Evolutionary conservation across 2,329 filamentous ascomycete species (phyloP), one percentile per base, ranked within the genome.

Genomic region (Phialocephala subalpina): DNA sequence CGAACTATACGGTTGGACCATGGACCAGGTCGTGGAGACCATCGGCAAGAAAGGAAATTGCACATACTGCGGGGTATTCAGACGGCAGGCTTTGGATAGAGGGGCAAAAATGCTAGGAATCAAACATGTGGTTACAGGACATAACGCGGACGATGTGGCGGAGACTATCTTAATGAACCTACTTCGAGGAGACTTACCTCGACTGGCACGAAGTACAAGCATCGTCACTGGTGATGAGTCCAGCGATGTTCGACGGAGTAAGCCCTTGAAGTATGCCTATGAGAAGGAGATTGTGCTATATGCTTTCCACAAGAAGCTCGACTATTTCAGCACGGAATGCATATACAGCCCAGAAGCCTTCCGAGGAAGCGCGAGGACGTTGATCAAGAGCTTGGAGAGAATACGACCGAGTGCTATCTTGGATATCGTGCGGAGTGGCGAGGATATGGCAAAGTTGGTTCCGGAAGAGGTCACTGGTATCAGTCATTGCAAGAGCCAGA

Each of bases 271-370:
- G 79, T 99, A 98, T 78, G 94, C 95, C 1, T 99, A 98, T 77
- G 96, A 99, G 78, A 99, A 99, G 81, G 96, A 99, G 77, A 99
- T 99, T 72, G 96, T 99, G 20, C 84, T 99, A 6, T 99, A 99
- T 77, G 96, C 96, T 5, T 93, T 98, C 77, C 94, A 99, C 82
- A 97, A 96, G 80, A 94, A 94, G 78, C 84, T 99, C 69, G 94
- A 98, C 77, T 99, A 99, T 80, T 99, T 99, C 80, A 97, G 90
- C 75, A 99, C 96, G 0, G 96, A 99, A 80, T 99, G 96, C 82
- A 94, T 99, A 67, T 99, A 99, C 82, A 97, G 93, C 62, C 96
- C 96, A 0, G 96, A 99, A 79, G 96, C 96, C 1, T 99, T 99
- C 77, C 87, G 96, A 66, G 96, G 96, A 2, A 97, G 93, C 71